Evolutionary conservation across 140 eudicot species (phyloP), one percentile per base, ranked within the genome.

Genomic region (Ambrosia hybrid): DNA sequence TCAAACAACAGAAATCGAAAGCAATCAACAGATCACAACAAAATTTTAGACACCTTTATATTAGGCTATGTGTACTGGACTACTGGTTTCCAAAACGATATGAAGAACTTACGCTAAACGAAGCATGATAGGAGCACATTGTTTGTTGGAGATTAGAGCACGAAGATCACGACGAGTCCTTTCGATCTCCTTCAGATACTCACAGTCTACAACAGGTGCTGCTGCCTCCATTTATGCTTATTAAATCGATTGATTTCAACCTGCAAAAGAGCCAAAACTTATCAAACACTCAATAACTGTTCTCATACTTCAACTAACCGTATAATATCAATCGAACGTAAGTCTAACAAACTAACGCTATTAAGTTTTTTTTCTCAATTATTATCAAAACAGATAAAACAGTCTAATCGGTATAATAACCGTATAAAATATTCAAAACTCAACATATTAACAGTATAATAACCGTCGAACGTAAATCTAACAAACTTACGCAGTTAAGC

Each of bases 41-140:
- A 65, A 48, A 4, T 30, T 30, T 30, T 30, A 30, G 34, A 30
- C 34, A 30, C 34, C 2, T 30, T 30, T 30, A 30, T 30, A 30
- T 30, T 30, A 30, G 34, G 34, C 34, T 30, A 30, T 30, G 34
- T 30, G 34, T 30, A 30, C 34, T n/a, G n/a, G n/a, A n/a, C n/a
- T n/a, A n/a, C n/a, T 36, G 9, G 49, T 69, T 36, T 13, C 49
- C 8, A 21, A 16, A 51, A 70, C 21, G 37, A 4, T 12, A 7
- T 14, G 11, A 66, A 15, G 41, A 2, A 70, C 78, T n/a, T 88
- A 94, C 99, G 99, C 99, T 81, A 90, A 80, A 12, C 99, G 97
- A 83, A 94, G 99, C 99, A 94, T 88, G 80, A 94, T 86, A 7
- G 97, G 97, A 37, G 99, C 96, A 59, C 97, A 94, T 0, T 76